Evolutionary conservation across 1,284 basidiomycete genomes (phyloP).

Genomic region (Trichosporon sp.): DNA sequence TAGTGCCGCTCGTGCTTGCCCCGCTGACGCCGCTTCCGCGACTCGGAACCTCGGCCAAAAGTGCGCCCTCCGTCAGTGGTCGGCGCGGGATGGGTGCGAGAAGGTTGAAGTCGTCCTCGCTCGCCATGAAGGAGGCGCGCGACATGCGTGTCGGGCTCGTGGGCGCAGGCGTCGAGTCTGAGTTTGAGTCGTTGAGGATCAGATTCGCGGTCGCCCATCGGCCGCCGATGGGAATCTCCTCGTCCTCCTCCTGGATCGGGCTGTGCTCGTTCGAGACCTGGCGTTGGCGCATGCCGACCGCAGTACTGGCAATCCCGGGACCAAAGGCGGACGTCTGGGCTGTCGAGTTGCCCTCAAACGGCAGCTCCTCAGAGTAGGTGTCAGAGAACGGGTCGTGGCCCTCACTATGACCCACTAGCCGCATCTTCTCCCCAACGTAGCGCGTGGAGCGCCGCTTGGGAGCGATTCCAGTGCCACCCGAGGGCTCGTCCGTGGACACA

Average conservation of each 20-base stretch:
- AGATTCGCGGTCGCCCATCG: slow-evolving; percentile 10
- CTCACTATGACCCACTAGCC: slow-evolving; percentile 17
- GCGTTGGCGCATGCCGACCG: slow-evolving; percentile 6
- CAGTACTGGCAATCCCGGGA: background rate
- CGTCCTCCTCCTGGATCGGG: slow-evolving; percentile 13
- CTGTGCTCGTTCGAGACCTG: slow-evolving; percentile 14
- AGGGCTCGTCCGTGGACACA: slow-evolving; percentile 2
- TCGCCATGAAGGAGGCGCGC: slow-evolving; percentile 7
- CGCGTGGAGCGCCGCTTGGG: slow-evolving; percentile 4
- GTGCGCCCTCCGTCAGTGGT: background rate
- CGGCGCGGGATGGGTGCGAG: slow-evolving; percentile 7
- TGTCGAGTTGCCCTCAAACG: background rate
- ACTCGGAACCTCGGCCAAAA: slow-evolving; percentile 6
- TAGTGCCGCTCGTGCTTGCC: slow-evolving; percentile 18
- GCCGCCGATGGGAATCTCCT: slow-evolving; percentile 6
- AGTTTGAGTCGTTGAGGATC: slow-evolving; percentile 2
- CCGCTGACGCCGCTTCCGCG: slow-evolving; percentile 9
- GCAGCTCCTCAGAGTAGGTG: slow-evolving; percentile 5
- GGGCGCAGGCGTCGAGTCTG: background rate
- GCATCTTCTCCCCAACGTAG: slow-evolving; percentile 15
- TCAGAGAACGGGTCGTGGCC: slow-evolving; percentile 18
- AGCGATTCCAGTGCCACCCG: background rate
- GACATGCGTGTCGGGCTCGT: slow-evolving; percentile 15
- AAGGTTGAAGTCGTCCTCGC: slow-evolving; percentile 16
- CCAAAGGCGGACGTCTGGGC: background rate